These are phyloP conservation scores for Rosa hybrid DNA, from an alignment of 331 rosid species.

Conservation along the genomic window DNA sequence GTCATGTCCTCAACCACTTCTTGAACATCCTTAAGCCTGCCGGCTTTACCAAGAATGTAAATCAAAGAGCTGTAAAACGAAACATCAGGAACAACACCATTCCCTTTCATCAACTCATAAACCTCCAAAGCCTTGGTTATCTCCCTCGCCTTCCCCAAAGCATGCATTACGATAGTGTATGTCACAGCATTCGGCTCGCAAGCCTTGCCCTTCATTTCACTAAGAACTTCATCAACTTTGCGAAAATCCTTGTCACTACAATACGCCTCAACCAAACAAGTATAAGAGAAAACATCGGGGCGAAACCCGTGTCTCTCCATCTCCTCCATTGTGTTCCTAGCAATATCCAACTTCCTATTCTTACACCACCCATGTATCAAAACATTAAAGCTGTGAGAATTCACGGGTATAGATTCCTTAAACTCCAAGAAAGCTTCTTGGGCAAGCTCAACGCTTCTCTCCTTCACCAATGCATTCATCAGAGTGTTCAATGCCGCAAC, in stretches of 20 bases:
- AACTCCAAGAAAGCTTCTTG: conserved; percentile 49
- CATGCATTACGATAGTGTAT: conserved; percentile 57
- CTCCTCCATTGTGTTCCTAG: conserved; percentile 61
- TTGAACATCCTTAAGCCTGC: conserved; percentile 67
- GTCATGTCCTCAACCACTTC: conserved; percentile 76
- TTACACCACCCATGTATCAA: conserved; percentile 79
- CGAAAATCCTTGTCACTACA: conserved; percentile 60
- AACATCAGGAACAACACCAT: conserved; percentile 62
- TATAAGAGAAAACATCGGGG: conserved; percentile 63
- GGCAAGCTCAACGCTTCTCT: conserved; percentile 63
- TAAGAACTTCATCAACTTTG: conserved; percentile 58
- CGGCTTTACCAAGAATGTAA: conserved; percentile 67
- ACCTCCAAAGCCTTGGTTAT: conserved; percentile 53
- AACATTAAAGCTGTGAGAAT: conserved; percentile 50
- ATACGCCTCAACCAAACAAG: conserved; percentile 53
- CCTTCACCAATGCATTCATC: conserved; percentile 70
- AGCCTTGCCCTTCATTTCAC: conserved; percentile 62
- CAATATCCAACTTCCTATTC: conserved; percentile 57
- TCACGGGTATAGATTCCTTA: conserved; percentile 46
- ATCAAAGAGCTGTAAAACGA: conserved; percentile 66
- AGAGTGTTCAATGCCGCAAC: conserved; percentile 46
- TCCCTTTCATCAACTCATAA: conserved; percentile 60
- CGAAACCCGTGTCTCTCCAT: conserved; percentile 57
- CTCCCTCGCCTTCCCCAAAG: conserved; percentile 39
- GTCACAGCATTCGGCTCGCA: conserved; percentile 69